Conservation (phyloP, 2,329 filamentous ascomycete species). For the Cryphonectria parasitica region DNA sequence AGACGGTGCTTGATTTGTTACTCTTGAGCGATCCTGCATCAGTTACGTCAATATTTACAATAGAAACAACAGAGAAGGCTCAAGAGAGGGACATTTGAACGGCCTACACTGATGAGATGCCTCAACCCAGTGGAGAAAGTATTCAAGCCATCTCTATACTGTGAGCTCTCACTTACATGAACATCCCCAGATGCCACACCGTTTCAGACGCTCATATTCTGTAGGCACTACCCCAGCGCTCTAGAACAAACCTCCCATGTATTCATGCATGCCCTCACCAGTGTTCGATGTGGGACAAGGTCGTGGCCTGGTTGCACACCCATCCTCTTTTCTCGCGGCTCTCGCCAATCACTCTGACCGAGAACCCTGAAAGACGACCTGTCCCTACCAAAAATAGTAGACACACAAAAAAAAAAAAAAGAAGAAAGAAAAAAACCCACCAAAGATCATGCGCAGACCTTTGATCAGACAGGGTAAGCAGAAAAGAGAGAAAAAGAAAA, state of each 20-base stretch:
- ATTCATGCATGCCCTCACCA: neutral
- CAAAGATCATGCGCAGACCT: no score
- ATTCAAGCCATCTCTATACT: neutral
- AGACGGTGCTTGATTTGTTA: no score
- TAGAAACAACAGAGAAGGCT: neutral
- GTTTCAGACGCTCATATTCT: neutral
- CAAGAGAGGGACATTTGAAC: neutral
- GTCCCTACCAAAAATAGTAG: neutral
- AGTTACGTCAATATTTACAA: neutral
- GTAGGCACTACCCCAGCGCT: neutral
- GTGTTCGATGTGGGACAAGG: conserved; percentile 9
- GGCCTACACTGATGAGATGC: neutral
- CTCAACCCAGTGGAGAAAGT: neutral
- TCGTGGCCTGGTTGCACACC: neutral
- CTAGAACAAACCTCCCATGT: neutral
- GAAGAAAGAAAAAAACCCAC: no score
- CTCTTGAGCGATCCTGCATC: neutral
- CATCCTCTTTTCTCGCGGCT: neutral
- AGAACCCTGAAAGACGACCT: neutral
- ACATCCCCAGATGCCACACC: neutral
- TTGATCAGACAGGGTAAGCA: neutral
- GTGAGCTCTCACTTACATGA: neutral
- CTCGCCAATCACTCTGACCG: no score
- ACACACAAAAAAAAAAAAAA: neutral
- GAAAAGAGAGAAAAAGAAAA: neutral